phyloP scores from a whole-genome alignment of 1,139 yeast genomes.

The Yamadazyma mexicana region DNA sequence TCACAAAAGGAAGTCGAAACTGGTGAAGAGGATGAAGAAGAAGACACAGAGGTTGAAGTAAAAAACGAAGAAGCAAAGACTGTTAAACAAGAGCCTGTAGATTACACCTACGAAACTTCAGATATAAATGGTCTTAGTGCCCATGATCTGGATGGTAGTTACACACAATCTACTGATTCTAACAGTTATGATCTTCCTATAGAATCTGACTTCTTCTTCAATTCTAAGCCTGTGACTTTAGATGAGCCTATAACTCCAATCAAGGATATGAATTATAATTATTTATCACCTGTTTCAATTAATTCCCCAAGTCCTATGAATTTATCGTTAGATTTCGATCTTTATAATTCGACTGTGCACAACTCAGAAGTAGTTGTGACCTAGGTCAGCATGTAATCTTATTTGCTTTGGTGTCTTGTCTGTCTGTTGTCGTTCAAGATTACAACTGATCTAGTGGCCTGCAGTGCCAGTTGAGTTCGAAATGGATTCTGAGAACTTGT shows the following conservation, averaged over 20 bases:
- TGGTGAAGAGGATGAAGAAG: slow-evolving; percentile 1
- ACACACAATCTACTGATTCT: background rate
- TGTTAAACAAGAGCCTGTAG: background rate
- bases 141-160: background rate
- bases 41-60: too few species aligned
- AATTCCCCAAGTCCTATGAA: slow-evolving; percentile 47
- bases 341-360: slow-evolving; percentile 33
- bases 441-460: slow-evolving; percentile 14
- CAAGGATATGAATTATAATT: slow-evolving; percentile 16
- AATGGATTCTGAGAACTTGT: slow-evolving; percentile 14
- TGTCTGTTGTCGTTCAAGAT: slow-evolving; percentile 1
- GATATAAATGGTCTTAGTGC: background rate
- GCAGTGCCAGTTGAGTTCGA: slow-evolving; percentile 20
- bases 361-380: slow-evolving; percentile 52
- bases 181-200: background rate
- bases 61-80: background rate
- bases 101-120: background rate
- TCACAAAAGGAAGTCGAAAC: background rate
- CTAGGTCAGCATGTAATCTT: slow-evolving; percentile 1
- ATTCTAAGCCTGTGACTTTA: slow-evolving; percentile 5
- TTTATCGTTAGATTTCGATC: slow-evolving; percentile 27
- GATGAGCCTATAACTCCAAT: slow-evolving; percentile 1
- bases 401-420: slow-evolving; percentile 2
- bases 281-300: slow-evolving; percentile 47
- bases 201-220: slow-evolving; percentile 8